Base-by-base conservation (phyloP, 2,329 filamentous ascomycete genomes). In the Microsporum canis region DNA sequence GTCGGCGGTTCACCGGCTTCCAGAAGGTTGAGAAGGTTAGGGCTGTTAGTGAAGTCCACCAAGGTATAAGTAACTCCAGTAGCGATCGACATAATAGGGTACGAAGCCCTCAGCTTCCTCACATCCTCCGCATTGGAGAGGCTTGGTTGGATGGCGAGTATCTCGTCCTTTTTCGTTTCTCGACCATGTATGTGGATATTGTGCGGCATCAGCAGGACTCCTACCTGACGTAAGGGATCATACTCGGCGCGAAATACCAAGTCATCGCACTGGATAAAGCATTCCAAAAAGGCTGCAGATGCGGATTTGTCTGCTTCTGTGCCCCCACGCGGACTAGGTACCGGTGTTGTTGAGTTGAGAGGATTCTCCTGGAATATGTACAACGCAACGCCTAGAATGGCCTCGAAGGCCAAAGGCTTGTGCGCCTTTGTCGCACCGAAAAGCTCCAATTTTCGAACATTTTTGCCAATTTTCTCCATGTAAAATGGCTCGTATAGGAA, bases 191-290 rank as follows among this genome's bases (percentile, higher is more conserved):
- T 68, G 66, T 83, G 86, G 64, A 86, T 78, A 63, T 87, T 77
- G 69, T 89, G 85, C 38, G 88, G 87, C 64, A 91, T 85, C 3
- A 72, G 73, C 14, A 86, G 86, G 58, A 78, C 80, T 3, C 85
- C 82, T n/a, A 77, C 69, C 41, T 70, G 70, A 27, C 71, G 73
- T 6, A 67, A 66, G 3, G 73, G 68, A 65, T 76, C 71, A 63
- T 75, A 79, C 12, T 71, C 68, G 59, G 77, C 69, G 7, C 68
- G 66, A 7, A 82, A 78, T 1, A 69, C 68, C 1, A 80, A 79
- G 59, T 62, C 51, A 7, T 55, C 36, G 23, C 36, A 55, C 51
- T 55, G 51, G 51, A 55, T 36, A 5, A 55, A 55, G 23, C 51
- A 55, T 31, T 55, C 51, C 33, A 55, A 36, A 66, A 51, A 62